phyloP scores from a whole-genome alignment of 177 flowering plant genomes.

The Tripterygium wilfordii region DNA sequence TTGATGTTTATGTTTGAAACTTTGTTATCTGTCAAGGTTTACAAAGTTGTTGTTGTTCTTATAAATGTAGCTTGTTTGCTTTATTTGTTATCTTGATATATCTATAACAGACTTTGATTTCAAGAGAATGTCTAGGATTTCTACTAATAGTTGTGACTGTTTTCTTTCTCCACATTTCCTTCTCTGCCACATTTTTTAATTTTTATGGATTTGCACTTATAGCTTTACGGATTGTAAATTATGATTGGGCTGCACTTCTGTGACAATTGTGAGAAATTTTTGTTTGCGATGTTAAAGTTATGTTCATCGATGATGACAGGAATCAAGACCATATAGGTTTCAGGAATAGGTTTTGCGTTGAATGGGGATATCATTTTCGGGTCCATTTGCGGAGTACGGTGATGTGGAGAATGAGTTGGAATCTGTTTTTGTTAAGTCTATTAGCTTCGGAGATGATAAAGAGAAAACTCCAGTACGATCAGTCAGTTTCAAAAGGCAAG shows the following conservation, averaged over 20 bases:
- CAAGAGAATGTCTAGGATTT: too few relatives aligned
- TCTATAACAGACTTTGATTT: too few relatives aligned
- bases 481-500: slow-evolving; percentile 46
- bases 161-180: too few relatives aligned
- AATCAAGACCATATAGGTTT: not conserved
- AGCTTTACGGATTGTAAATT: too few relatives aligned
- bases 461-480: slow-evolving; percentile 45
- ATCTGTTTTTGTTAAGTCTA: slow-evolving; percentile 63
- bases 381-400: slow-evolving; percentile 44
- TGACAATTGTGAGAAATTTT: not conserved
- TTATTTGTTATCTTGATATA: too few relatives aligned
- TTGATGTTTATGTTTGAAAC: slow-evolving; percentile 1
- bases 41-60: too few relatives aligned
- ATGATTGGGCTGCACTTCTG: too few relatives aligned
- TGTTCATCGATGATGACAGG: slow-evolving; percentile 16
- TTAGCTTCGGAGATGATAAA: slow-evolving; percentile 49
- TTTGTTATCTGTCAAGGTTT: too few relatives aligned
- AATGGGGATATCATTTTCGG: slow-evolving; percentile 75
- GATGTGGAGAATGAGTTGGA: slow-evolving; percentile 48
- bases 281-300: not conserved
- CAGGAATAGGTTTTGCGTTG: slow-evolving; percentile 1
- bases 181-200: too few relatives aligned
- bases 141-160: too few relatives aligned
- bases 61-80: too few relatives aligned
- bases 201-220: too few relatives aligned